Evolutionary conservation across 768 basidiomycete species (phyloP), one percentile per base, ranked within the genome.

Genomic region (Phylloporus sp.): DNA sequence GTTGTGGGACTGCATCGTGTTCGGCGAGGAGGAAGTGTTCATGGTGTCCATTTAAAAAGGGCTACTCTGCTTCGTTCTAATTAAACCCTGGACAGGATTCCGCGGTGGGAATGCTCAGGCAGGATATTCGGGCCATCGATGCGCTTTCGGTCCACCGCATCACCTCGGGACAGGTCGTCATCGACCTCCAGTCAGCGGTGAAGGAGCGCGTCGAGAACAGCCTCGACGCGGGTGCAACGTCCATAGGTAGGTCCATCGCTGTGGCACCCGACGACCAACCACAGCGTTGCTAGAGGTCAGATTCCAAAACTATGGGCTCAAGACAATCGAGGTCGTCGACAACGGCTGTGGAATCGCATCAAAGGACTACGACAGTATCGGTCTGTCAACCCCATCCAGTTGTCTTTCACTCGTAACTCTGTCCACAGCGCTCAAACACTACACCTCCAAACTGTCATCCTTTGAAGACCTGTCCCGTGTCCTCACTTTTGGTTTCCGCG

Each of bases 151-250:
- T 95, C 10, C 97, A 98, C 67, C 77, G 81, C 48, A 90, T 99
- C 48, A 90, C 94, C 0, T 92, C 92, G 2, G 95, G 95, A 2
- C 97, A 98, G 67, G 95, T 98, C 41, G 88, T 98, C 1, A 77
- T 95, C 24, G 93, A 97, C 65, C 80, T 98, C 1, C 92, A 94
- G 65, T 90, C 88, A 0, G 92, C 93, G 2, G 85, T 97, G 52
- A 99, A 98, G 66, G 97, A 99, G 68, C 81, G 98, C 9, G 81
- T 99, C 2, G 97, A 99, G 71, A 99, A 99, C 66, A 90, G 91
- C 52, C 73, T 97, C 26, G 97, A 99, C 67, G 94, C 97, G 1
- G 88, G 88, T 0, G 91, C 94, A 0, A 93, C 88, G 0, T 83
- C 72, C 57, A 81, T 99, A 36, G 95, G 95, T 90, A 40, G 27